Percentiles rank a stretch among this genome's conserved stretches.
Evolutionary conservation across 164 flowering plant species (phyloP).

Genomic region (Vitis labrusca): DNA sequence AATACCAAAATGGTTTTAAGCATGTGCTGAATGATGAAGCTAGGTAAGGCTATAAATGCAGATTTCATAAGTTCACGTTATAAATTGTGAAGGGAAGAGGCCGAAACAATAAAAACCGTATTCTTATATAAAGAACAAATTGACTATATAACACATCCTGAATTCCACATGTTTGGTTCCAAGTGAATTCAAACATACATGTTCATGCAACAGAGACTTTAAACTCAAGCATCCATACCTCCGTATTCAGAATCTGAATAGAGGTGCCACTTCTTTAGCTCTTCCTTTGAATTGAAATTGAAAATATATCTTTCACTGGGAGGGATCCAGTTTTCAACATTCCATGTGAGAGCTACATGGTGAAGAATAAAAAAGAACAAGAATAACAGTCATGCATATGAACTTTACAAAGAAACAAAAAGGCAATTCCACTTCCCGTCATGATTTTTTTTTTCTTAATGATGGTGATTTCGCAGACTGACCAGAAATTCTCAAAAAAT

Average conservation of each 20-base stretch:
- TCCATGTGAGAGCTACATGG: conserved; percentile 72
- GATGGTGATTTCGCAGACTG: too few species aligned
- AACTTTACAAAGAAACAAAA: background rate
- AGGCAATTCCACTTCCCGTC: background rate
- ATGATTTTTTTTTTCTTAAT: too few species aligned
- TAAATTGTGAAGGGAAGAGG: too few species aligned
- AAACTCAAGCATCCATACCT: conserved; percentile 40
- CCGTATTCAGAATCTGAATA: conserved; percentile 98
- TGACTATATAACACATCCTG: too few species aligned
- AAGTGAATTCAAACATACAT: background rate
- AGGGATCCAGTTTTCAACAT: conserved; percentile 68
- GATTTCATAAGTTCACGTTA: too few species aligned
- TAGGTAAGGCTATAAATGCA: too few species aligned
- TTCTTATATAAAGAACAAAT: too few species aligned
- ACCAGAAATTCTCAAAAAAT: too few species aligned
- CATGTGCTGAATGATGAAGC: too few species aligned
- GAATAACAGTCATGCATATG: background rate
- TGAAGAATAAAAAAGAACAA: background rate
- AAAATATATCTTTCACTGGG: conserved; percentile 70
- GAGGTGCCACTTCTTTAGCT: conserved; percentile 89
- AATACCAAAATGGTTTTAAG: too few species aligned
- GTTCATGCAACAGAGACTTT: background rate
- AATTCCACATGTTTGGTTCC: too few species aligned
- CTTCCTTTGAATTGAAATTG: conserved; percentile 78
- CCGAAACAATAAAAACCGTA: too few species aligned